These are phyloP conservation scores for Helianthus annuus DNA, from an alignment of 129 eudicot species.

Conservation along the genomic window DNA sequence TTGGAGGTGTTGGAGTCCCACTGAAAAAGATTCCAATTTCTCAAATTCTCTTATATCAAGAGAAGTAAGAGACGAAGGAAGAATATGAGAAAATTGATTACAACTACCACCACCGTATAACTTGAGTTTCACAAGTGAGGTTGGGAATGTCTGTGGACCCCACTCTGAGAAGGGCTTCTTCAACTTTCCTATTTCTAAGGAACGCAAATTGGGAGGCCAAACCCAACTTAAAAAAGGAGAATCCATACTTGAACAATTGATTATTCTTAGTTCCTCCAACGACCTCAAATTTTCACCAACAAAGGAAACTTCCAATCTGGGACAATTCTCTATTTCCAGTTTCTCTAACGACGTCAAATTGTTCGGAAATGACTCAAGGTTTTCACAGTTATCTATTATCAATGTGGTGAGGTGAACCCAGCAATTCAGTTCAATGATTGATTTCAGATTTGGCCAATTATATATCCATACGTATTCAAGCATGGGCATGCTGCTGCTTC, in stretches of 20 bases:
- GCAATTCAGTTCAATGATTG: not conserved
- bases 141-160: not conserved
- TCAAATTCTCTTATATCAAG: not conserved
- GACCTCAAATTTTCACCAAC: too few relatives aligned
- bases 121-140: not conserved
- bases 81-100: not conserved
- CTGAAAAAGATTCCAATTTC: not conserved
- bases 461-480: not conserved
- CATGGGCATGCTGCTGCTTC: not conserved
- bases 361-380: not conserved
- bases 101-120: not conserved
- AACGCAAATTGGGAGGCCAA: not conserved
- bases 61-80: constrained; percentile 3
- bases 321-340: not conserved
- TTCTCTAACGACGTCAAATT: not conserved
- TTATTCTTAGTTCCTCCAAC: too few relatives aligned
- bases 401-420: not conserved
- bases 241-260: too few relatives aligned
- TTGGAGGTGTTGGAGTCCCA: constrained; percentile 4
- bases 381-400: not conserved
- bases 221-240: not conserved
- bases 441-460: not conserved
- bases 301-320: too few relatives aligned
- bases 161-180: not conserved
- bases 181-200: not conserved